Conservation (phyloP, 257 asterid genomes). For the Vinca minor region DNA sequence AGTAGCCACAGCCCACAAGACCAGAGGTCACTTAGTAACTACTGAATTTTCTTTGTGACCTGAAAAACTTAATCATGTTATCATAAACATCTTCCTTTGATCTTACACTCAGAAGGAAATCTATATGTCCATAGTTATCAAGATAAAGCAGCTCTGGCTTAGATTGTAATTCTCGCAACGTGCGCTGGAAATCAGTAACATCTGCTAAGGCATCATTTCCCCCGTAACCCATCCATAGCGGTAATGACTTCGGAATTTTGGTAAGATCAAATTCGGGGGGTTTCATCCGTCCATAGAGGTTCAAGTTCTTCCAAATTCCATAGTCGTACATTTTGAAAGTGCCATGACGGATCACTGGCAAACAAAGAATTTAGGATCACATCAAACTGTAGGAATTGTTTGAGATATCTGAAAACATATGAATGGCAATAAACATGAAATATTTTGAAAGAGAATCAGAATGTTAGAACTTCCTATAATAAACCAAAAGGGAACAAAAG, state of each 20-base stretch:
- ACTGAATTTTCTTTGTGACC: constrained; percentile 28
- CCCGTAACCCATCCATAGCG: constrained; percentile 92
- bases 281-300: constrained; percentile 43
- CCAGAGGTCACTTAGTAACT: constrained; percentile 11
- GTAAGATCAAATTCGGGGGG: constrained; percentile 75
- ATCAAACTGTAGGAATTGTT: neutral
- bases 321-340: constrained; percentile 78
- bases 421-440: neutral
- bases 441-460: neutral
- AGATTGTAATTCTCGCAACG: constrained; percentile 45
- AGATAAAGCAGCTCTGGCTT: constrained; percentile 72
- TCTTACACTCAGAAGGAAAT: constrained; percentile 64
- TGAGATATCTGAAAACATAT: neutral
- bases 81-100: constrained; percentile 72
- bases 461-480: neutral
- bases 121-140: constrained; percentile 81
- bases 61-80: constrained; percentile 56
- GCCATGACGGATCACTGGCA: constrained; percentile 89
- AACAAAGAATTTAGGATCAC: constrained; percentile 8
- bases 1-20: no score
- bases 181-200: constrained; percentile 57
- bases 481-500: neutral
- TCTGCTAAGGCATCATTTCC: constrained; percentile 86
- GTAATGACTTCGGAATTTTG: constrained; percentile 61
- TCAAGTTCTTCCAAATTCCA: constrained; percentile 62